Conservation (phyloP, 139 green algal species). For the Spirogloea muscicola region DNA sequence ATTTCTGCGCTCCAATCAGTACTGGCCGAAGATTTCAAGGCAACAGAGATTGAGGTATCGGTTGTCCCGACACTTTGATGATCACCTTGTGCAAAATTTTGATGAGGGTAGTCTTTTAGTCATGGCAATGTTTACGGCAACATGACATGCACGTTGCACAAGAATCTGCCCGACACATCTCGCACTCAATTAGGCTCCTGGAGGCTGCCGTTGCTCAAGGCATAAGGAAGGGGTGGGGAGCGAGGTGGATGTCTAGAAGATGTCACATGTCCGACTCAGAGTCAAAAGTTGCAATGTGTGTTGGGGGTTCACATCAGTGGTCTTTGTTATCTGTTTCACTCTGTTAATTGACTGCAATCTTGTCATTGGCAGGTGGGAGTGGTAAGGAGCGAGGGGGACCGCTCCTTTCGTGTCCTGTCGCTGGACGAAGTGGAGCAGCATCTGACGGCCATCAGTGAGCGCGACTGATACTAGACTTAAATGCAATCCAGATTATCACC, state of each 20-base stretch:
- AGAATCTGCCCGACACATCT: no score
- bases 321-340: not conserved
- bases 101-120: no score
- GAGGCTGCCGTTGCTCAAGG: no score
- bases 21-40: conserved; percentile 93
- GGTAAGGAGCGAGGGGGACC: conserved; percentile 49
- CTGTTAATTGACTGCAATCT: not conserved
- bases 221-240: no score
- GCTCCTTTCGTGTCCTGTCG: conserved; percentile 66
- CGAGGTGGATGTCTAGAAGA: no score
- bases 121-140: no score
- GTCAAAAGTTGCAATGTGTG: no score
- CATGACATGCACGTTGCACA: no score
- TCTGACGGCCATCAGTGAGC: conserved; percentile 81
- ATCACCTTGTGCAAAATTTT: not conserved
- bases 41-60: conserved; percentile 85
- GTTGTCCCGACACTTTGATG: conserved; percentile 1
- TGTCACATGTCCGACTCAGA: no score
- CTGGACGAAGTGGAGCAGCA: conserved; percentile 78
- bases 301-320: not conserved
- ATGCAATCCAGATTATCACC: no score
- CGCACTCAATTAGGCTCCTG: no score
- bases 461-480: no score
- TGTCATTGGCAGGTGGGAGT: conserved; percentile 58
- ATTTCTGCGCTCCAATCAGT: conserved; percentile 84